These are phyloP conservation scores for Rauvolfia tetraphylla DNA, from an alignment of 257 asterid genomes.

Conservation along the genomic window DNA sequence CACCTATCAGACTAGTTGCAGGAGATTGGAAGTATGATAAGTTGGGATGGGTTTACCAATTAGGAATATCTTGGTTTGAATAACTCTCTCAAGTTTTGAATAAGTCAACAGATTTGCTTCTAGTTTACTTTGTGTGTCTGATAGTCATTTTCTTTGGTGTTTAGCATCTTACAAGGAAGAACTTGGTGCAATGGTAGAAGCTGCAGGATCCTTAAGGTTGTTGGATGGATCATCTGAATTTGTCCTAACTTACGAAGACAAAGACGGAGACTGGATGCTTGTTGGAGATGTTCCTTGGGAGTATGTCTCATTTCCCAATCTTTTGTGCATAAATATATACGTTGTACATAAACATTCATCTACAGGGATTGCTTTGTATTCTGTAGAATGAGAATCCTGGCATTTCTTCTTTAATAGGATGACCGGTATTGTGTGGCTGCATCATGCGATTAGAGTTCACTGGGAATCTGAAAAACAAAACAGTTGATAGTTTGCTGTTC, in stretches of 20 bases:
- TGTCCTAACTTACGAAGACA: conserved; percentile 87
- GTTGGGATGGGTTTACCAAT: neutral
- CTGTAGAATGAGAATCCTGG: neutral
- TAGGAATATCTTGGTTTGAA: neutral
- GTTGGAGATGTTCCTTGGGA: conserved; percentile 96
- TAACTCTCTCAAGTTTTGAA: neutral
- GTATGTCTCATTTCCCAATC: conserved; percentile 39
- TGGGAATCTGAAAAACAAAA: neutral
- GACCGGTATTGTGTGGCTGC: neutral
- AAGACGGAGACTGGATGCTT: conserved; percentile 94
- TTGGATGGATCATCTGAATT: conserved; percentile 65
- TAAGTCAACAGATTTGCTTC: neutral
- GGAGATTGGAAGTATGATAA: neutral
- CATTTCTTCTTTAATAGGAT: neutral
- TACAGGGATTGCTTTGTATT: neutral
- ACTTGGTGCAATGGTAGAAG: conserved; percentile 30
- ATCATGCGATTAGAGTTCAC: neutral
- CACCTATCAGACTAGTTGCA: neutral
- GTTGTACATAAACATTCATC: too few species aligned
- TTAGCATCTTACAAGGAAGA: conserved; percentile 51
- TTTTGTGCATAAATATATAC: neutral
- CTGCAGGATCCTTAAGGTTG: conserved; percentile 35
- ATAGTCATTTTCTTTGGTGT: neutral
- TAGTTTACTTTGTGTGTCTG: conserved; percentile 12
- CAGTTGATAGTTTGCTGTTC: neutral